phyloP scores from a whole-genome alignment of 352 stramenopile genomes.

The Phytophthora kernoviae region DNA sequence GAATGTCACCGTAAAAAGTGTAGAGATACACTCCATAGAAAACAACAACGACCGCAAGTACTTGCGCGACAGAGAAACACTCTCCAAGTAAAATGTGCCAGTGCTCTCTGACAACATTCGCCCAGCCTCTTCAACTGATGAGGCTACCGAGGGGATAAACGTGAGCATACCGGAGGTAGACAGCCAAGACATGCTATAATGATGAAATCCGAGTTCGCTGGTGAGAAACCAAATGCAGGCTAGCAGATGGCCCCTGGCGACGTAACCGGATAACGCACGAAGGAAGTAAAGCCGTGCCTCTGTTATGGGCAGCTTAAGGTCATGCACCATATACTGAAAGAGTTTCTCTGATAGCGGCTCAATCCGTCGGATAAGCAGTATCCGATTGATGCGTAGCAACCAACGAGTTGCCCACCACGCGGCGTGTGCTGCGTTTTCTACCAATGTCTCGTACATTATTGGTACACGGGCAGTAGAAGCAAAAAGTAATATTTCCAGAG shows the following conservation, averaged over 20 bases:
- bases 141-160: constrained; percentile 4
- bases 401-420: constrained; percentile 45
- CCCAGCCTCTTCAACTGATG: constrained; percentile 9
- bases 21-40: constrained; percentile 68
- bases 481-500: constrained; percentile 51
- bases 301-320: constrained; percentile 45
- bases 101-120: constrained; percentile 15
- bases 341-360: constrained; percentile 46
- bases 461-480: constrained; percentile 21
- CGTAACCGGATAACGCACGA: constrained; percentile 52
- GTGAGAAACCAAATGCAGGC: constrained; percentile 63
- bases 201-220: constrained; percentile 40
- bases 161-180: constrained; percentile 61
- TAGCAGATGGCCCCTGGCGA: constrained; percentile 67
- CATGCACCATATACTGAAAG: constrained; percentile 69
- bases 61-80: constrained; percentile 52
- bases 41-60: constrained; percentile 73
- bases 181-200: constrained; percentile 60
- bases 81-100: constrained; percentile 2
- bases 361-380: constrained; percentile 47
- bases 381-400: constrained; percentile 62
- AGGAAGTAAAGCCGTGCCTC: constrained; percentile 57
- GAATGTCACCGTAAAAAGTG: constrained; percentile 74
- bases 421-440: not conserved
- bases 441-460: not conserved